phyloP scores from a whole-genome alignment of 805 yeast genomes.

The Cyberlindnera suaveolens region DNA sequence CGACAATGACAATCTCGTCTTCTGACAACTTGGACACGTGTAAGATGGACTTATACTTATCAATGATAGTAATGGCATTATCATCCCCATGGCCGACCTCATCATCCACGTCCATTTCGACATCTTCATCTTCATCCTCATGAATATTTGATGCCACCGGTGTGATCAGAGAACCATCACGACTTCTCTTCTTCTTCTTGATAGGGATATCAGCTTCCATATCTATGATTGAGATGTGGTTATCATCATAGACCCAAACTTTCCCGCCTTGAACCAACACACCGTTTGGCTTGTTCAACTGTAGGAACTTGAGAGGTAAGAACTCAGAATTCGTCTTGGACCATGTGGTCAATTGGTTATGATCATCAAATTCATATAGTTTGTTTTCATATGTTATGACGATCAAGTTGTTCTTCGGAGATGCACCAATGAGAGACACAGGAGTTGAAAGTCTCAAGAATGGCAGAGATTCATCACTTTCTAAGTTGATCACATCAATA shows the following conservation, averaged over 20 bases:
- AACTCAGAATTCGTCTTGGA: conserved; percentile 68
- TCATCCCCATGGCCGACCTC: conserved; percentile 15
- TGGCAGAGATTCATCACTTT: conserved; percentile 26
- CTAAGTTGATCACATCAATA: conserved; percentile 43
- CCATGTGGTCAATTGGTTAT: conserved; percentile 58
- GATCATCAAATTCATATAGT: conserved; percentile 58
- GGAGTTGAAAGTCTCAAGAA: conserved; percentile 54
- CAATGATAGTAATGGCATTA: conserved; percentile 34
- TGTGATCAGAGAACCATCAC: conserved; percentile 35
- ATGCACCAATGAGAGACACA: conserved; percentile 58
- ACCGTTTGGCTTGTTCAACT: conserved; percentile 65
- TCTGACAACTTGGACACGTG: conserved; percentile 35
- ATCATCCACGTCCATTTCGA: conserved; percentile 19
- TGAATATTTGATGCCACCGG: no score
- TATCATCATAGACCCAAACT: conserved; percentile 84
- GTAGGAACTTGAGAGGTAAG: conserved; percentile 58
- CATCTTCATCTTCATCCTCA: no score
- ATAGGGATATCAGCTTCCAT: conserved; percentile 50
- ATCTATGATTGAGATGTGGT: conserved; percentile 77
- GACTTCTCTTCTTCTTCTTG: conserved; percentile 30
- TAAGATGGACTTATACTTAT: conserved; percentile 68
- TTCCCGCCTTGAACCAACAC: conserved; percentile 46
- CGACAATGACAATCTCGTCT: conserved; percentile 53
- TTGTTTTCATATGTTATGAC: conserved; percentile 71
- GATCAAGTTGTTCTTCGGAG: conserved; percentile 38